Evolutionary conservation across 305 asterid species (phyloP).

Genomic region (Fraxinus sp.): DNA sequence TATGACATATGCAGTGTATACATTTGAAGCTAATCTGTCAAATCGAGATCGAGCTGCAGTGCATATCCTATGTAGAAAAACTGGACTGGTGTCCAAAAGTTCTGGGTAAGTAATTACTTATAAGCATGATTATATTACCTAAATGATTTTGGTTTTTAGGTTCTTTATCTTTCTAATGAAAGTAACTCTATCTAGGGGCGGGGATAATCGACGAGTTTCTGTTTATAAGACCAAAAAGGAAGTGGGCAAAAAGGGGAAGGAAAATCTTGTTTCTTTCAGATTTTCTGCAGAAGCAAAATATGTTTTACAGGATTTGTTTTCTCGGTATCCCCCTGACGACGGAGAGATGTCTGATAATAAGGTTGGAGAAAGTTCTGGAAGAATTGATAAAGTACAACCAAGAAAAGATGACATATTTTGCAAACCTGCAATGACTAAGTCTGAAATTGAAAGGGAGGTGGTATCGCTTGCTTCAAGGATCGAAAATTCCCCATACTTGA

Average conservation of each 20-base stretch:
- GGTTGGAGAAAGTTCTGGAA: conserved; percentile 37
- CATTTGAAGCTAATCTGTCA: conserved; percentile 53
- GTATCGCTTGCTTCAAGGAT: conserved; percentile 50
- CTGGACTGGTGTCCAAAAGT: conserved; percentile 79
- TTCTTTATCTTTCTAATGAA: conserved; percentile 15
- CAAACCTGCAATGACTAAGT: conserved; percentile 47
- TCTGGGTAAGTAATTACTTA: conserved; percentile 55
- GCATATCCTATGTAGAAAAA: conserved; percentile 61
- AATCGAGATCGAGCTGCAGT: conserved; percentile 69
- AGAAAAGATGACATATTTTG: conserved; percentile 60
- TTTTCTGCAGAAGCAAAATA: conserved; percentile 64
- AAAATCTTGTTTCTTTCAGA: conserved; percentile 45
- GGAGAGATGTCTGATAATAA: conserved; percentile 48
- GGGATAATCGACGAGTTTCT: conserved; percentile 56
- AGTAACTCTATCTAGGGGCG: conserved; percentile 45
- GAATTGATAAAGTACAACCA: conserved; percentile 25
- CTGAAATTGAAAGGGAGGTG: conserved; percentile 58
- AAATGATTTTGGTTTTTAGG: conserved; percentile 8
- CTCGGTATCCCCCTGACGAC: conserved; percentile 72
- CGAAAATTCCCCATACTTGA: conserved; percentile 49
- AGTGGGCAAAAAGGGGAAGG: conserved; percentile 33
- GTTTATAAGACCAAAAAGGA: conserved; percentile 54
- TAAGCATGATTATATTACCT: conserved; percentile 16
- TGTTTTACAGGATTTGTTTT: conserved; percentile 69
- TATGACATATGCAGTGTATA: conserved; percentile 51